Conservation (phyloP, 352 stramenopile genomes). For the Phytopythium kandeliae region DNA sequence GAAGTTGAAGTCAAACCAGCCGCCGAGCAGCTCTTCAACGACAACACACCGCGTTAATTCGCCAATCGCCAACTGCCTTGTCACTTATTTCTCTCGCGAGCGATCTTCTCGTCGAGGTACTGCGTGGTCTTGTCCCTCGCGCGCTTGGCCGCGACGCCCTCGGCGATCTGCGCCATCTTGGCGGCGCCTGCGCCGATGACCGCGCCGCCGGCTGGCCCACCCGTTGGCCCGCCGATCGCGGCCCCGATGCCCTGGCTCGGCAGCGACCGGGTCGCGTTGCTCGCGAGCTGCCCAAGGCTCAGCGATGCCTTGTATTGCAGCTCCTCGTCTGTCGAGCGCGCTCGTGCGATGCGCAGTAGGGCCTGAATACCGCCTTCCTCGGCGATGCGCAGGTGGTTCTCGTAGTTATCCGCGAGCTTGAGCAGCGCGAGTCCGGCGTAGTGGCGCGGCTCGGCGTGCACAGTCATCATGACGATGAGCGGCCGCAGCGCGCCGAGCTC, state of each 20-base stretch:
- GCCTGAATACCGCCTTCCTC: conserved; percentile 95
- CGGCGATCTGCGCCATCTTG: conserved; percentile 76
- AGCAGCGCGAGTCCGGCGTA: conserved; percentile 96
- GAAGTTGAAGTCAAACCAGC: too few species aligned
- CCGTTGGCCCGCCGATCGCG: conserved; percentile 24
- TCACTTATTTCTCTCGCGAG: conserved; percentile 29
- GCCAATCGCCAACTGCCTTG: too few species aligned
- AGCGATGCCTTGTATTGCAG: conserved; percentile 95
- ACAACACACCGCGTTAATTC: too few species aligned
- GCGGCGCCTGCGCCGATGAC: conserved; percentile 61
- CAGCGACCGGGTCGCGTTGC: conserved; percentile 82
- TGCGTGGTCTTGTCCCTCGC: conserved; percentile 63
- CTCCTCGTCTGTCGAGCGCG: conserved; percentile 90
- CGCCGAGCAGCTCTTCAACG: neutral
- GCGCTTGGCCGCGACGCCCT: conserved; percentile 56
- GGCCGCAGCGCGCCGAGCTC: conserved; percentile 88
- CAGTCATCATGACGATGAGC: conserved; percentile 95
- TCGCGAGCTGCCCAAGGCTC: conserved; percentile 90
- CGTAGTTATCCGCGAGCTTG: conserved; percentile 97
- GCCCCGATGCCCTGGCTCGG: conserved; percentile 51
- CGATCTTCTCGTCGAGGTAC: conserved; percentile 81
- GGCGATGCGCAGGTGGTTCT: conserved; percentile 95
- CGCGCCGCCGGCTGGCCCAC: too few species aligned
- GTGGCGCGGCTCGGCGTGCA: conserved; percentile 90
- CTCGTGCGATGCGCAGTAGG: conserved; percentile 88